Evolutionary conservation across 805 yeast genomes (phyloP), one percentile per base, ranked within the genome.

Genomic region (Ogataea ramenticola): DNA sequence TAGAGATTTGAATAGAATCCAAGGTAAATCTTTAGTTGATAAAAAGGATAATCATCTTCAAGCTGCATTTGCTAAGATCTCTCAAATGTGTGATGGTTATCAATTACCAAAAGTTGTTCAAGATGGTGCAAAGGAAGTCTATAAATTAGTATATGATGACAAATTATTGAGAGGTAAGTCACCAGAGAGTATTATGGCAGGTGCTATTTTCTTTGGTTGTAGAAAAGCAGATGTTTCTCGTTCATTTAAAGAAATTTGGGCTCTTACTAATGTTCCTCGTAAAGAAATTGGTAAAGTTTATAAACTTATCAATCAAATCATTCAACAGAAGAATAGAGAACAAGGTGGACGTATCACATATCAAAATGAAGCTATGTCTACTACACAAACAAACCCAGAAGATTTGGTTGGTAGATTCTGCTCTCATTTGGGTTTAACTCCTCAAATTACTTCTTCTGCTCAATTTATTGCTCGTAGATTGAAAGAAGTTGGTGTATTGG

Each of bases 121-220:
- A 59, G 98, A 93, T 64, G 95, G 96, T 52, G 96, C 98, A 24
- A 93, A 93, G 61, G 97, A 93, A 65, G 96, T 95, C 22, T 93
- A 86, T 63, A 89, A 90, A 61, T 65, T 90, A 44, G 96, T 91
- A 19, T 81, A 87, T 55, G 97, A 91, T 51, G 96, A 89, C 51
- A 79, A 81, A 54, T 76, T 82, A 10, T 71, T 93, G 56, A 80
- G 90, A 58, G 96, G 97, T 45, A 88, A 93, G 60, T 82, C 95
- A 0, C 90, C 86, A 56, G 96, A 89, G 61, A 80, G 90, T 49
- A 86, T 93, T 38, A 89, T 93, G 89, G 99, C 98, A 1, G 96
- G 96, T 1, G 87, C 96, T 1, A 93, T 93, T 44, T 79, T 88
- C 49, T 79, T 93, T 51, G 99, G 98, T 2, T 93, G 99, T 66